A percentile compares a stretch with the other conserved stretches of the same genome.
These are phyloP conservation scores for Podila horticola DNA, from an alignment of 192 early-diverging fungal species.

Conservation along the genomic window DNA sequence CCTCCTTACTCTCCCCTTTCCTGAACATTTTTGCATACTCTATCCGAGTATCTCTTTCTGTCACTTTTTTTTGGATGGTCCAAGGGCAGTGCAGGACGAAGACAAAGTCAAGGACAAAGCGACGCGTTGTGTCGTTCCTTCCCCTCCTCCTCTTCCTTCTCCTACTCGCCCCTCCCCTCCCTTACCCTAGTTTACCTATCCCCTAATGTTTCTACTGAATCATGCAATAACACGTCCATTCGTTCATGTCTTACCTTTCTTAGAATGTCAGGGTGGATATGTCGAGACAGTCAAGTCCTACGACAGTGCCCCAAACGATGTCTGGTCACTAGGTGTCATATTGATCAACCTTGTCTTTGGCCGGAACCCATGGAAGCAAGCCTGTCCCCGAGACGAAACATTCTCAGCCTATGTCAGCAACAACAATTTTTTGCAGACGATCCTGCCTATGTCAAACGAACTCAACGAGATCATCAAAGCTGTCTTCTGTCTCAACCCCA, in stretches of 20 bases:
- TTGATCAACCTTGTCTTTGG: constrained; percentile 84
- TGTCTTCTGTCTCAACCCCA: constrained; percentile 59
- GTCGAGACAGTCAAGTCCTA: constrained; percentile 69
- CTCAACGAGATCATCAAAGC: constrained; percentile 65
- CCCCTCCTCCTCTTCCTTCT: neutral
- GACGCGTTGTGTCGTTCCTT: neutral
- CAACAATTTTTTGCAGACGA: constrained; percentile 68
- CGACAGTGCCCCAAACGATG: constrained; percentile 68
- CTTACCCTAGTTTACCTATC: neutral
- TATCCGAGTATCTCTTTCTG: neutral
- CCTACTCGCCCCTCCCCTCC: constrained; percentile 2
- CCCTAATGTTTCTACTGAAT: neutral
- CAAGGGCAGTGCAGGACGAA: too few species aligned
- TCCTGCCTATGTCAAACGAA: constrained; percentile 67
- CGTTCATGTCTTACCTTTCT: constrained; percentile 7
- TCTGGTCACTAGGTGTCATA: constrained; percentile 99
- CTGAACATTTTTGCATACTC: neutral
- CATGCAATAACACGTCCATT: too few species aligned
- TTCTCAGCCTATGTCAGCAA: constrained; percentile 62
- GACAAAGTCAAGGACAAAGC: too few species aligned
- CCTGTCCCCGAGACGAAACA: constrained; percentile 72
- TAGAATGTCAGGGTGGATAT: constrained; percentile 76
- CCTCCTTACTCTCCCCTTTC: neutral
- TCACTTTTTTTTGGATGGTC: neutral
- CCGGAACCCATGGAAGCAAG: constrained; percentile 80